phyloP scores from a whole-genome alignment of 2,329 filamentous ascomycete species.

The Cytospora mali region DNA sequence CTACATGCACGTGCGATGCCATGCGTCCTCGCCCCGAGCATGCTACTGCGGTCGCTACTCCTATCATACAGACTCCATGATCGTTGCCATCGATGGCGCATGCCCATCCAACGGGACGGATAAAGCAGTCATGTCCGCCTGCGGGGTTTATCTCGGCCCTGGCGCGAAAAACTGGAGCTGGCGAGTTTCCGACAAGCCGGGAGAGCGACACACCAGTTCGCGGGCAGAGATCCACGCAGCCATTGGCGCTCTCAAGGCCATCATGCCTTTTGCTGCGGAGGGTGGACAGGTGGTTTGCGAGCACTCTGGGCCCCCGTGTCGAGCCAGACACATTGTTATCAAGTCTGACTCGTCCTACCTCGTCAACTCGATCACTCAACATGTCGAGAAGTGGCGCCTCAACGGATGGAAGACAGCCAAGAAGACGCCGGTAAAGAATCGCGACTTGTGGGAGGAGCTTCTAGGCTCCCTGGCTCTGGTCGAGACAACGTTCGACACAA shows the following conservation, averaged over 20 bases:
- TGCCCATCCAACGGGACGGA: not conserved
- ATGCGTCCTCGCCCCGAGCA: not conserved
- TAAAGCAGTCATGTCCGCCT: not conserved
- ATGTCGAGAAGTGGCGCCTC: slow-evolving; percentile 23
- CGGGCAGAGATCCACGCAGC: not conserved
- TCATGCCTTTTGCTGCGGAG: not conserved
- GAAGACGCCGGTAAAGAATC: slow-evolving; percentile 8
- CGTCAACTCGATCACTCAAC: slow-evolving; percentile 25
- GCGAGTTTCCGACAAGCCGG: not conserved
- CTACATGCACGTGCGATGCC: not conserved
- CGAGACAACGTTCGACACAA: not conserved
- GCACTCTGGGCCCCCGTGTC: slow-evolving; percentile 6
- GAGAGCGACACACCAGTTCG: not conserved
- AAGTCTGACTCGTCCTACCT: slow-evolving; percentile 30
- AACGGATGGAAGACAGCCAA: slow-evolving; percentile 27
- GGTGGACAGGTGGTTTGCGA: not conserved
- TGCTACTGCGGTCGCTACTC: not conserved
- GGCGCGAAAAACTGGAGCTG: not conserved
- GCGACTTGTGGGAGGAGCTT: slow-evolving; percentile 14
- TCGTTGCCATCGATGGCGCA: not conserved
- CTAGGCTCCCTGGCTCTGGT: not conserved
- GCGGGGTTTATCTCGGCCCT: not conserved
- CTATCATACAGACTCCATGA: not conserved
- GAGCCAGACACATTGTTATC: slow-evolving; percentile 21
- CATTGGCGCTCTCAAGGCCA: not conserved